phyloP scores from a whole-genome alignment of 352 stramenopile species.

The Halophytophthora polymorphica region DNA sequence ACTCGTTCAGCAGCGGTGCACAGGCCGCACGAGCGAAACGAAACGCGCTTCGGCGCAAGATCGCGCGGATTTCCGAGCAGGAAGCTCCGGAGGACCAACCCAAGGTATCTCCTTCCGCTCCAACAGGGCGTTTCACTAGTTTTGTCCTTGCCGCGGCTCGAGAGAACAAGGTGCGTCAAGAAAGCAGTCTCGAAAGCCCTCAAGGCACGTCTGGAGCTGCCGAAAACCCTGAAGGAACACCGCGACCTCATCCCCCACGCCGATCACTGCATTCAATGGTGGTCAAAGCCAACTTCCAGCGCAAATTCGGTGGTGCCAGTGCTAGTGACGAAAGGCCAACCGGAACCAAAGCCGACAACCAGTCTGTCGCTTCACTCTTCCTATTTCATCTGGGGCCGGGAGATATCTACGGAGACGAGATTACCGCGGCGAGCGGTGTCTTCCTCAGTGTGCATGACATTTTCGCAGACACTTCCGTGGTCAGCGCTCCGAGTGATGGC shows the following conservation, averaged over 20 bases:
- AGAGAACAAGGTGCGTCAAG: constrained; percentile 2
- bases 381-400: constrained; percentile 39
- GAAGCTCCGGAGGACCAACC: constrained; percentile 6
- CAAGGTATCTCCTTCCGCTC: constrained; percentile 2
- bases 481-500: neutral
- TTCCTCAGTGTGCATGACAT: constrained; percentile 39
- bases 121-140: constrained; percentile 31
- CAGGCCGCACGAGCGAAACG: constrained; percentile 3
- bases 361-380: constrained; percentile 16
- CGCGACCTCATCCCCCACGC: neutral
- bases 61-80: constrained; percentile 19
- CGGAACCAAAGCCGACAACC: constrained; percentile 13
- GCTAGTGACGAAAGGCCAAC: constrained; percentile 3
- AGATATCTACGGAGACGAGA: constrained; percentile 56
- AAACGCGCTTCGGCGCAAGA: constrained; percentile 18
- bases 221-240: neutral
- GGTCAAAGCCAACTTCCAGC: constrained; percentile 21
- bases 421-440: constrained; percentile 26
- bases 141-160: constrained; percentile 50
- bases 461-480: constrained; percentile 19
- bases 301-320: constrained; percentile 6
- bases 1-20: neutral
- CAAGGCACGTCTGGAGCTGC: neutral
- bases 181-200: neutral
- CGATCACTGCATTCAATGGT: constrained; percentile 22